Evolutionary conservation across 768 basidiomycete genomes (phyloP).

Genomic region (Crassisporium funariophilum): DNA sequence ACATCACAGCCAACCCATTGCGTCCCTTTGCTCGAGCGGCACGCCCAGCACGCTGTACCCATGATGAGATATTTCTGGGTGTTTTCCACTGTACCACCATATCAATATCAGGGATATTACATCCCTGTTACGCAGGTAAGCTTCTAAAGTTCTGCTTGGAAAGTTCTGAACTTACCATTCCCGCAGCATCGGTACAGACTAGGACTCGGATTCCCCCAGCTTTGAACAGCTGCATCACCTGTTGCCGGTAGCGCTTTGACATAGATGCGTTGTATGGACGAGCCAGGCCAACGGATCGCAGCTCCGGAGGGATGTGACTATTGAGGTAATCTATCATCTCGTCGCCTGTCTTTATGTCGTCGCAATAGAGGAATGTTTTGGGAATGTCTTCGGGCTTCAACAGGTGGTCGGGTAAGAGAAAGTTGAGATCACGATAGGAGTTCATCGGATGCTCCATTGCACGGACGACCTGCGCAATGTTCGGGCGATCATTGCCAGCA

Average conservation of each 20-base stretch:
- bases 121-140: slow-evolving; percentile 19
- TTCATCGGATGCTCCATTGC: slow-evolving; percentile 35
- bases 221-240: slow-evolving; percentile 28
- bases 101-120: slow-evolving; percentile 33
- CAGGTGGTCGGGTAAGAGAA: slow-evolving; percentile 24
- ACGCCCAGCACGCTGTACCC: slow-evolving; percentile 33
- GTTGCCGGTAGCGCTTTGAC: slow-evolving; percentile 20
- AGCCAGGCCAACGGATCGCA: slow-evolving; percentile 17
- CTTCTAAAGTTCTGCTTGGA: neutral
- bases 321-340: slow-evolving; percentile 29
- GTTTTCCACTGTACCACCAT: slow-evolving; percentile 38
- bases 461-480: slow-evolving; percentile 36
- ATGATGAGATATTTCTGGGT: slow-evolving; percentile 26
- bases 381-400: slow-evolving; percentile 17
- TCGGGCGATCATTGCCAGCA: slow-evolving; percentile 35
- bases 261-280: slow-evolving; percentile 30
- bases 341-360: slow-evolving; percentile 25
- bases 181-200: slow-evolving; percentile 37
- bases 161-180: slow-evolving; percentile 27
- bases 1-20: slow-evolving; percentile 23
- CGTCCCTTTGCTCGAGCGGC: slow-evolving; percentile 23
- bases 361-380: slow-evolving; percentile 31
- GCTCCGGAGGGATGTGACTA: slow-evolving; percentile 9
- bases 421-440: slow-evolving; percentile 34
- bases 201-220: slow-evolving; percentile 27